Percentiles rank a stretch among this genome's conserved stretches.
These are phyloP conservation scores for Wickerhamiella brachini DNA, from an alignment of 805 yeast genomes.

Conservation along the genomic window DNA sequence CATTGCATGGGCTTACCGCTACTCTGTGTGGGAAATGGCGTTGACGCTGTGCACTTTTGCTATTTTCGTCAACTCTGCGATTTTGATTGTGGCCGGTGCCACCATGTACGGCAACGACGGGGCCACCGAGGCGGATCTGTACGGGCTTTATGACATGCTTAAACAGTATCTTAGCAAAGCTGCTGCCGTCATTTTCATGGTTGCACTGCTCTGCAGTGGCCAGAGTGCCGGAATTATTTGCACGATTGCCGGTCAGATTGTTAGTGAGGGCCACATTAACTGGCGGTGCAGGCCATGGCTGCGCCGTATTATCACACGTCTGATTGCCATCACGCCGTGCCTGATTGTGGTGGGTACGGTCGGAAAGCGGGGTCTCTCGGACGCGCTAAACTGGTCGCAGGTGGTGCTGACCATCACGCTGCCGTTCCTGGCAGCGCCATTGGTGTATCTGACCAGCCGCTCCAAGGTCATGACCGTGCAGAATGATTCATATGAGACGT, in stretches of 20 bases:
- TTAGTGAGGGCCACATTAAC: conserved; percentile 75
- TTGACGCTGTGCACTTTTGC: conserved; percentile 68
- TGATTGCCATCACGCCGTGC: conserved; percentile 72
- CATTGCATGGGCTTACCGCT: conserved; percentile 54
- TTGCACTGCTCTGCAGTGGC: conserved; percentile 74
- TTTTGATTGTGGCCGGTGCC: conserved; percentile 69
- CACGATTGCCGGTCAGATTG: conserved; percentile 87
- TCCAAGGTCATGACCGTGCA: conserved; percentile 45
- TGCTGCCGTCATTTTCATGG: conserved; percentile 74
- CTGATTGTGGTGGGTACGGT: conserved; percentile 53
- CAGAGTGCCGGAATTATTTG: conserved; percentile 88
- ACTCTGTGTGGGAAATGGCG: conserved; percentile 57
- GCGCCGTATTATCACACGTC: conserved; percentile 63
- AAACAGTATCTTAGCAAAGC: conserved; percentile 48
- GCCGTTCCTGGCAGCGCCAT: conserved; percentile 76
- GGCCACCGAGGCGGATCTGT: conserved; percentile 62
- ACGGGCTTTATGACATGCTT: conserved; percentile 57
- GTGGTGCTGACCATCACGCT: conserved; percentile 68
- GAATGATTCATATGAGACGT: conserved; percentile 8
- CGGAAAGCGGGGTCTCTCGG: conserved; percentile 58
- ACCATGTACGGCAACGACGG: conserved; percentile 58
- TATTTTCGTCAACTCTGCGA: conserved; percentile 72
- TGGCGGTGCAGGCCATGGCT: conserved; percentile 76
- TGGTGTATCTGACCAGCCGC: conserved; percentile 66
- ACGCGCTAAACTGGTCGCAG: conserved; percentile 73